Percentiles rank a stretch among this genome's conserved stretches.
Evolutionary conservation across 2,329 filamentous ascomycete species (phyloP).

Genomic region (Aspergillus uvarum): DNA sequence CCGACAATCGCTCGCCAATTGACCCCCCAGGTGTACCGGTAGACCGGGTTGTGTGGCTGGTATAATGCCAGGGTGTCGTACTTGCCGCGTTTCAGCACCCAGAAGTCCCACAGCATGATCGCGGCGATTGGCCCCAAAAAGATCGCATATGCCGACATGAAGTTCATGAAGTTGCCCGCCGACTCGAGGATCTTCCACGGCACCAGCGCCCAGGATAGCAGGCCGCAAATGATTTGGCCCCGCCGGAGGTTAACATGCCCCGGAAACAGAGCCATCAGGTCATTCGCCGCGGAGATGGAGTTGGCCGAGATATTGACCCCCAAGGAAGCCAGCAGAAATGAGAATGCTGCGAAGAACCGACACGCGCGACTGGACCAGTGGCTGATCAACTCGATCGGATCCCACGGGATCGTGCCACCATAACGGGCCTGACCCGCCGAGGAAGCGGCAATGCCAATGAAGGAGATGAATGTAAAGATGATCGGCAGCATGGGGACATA

Average conservation of each 20-base stretch:
- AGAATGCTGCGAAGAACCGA: constrained; percentile 53
- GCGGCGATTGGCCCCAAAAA: constrained; percentile 65
- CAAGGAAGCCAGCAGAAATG: constrained; percentile 56
- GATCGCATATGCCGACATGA: constrained; percentile 66
- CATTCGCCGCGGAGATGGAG: constrained; percentile 50
- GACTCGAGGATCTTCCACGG: constrained; percentile 66
- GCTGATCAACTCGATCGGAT: constrained; percentile 44
- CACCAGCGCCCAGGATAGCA: constrained; percentile 60
- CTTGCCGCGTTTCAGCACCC: constrained; percentile 53
- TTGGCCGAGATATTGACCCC: constrained; percentile 60
- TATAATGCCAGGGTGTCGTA: constrained; percentile 56
- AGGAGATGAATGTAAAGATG: constrained; percentile 55
- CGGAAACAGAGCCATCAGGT: constrained; percentile 57
- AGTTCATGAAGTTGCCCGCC: constrained; percentile 60
- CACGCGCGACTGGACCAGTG: constrained; percentile 42
- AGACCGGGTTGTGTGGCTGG: constrained; percentile 47
- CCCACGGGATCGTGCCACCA: constrained; percentile 42
- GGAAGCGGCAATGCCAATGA: constrained; percentile 47
- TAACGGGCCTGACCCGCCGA: constrained; percentile 42
- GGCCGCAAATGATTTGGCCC: constrained; percentile 55
- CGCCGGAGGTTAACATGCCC: constrained; percentile 57
- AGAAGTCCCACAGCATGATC: constrained; percentile 62
- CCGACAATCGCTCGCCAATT: constrained; percentile 62
- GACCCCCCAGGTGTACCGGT: constrained; percentile 53
- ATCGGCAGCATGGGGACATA: constrained; percentile 54